Evolutionary conservation across 2,329 filamentous ascomycete species (phyloP).

Genomic region (Nemania diffusa): DNA sequence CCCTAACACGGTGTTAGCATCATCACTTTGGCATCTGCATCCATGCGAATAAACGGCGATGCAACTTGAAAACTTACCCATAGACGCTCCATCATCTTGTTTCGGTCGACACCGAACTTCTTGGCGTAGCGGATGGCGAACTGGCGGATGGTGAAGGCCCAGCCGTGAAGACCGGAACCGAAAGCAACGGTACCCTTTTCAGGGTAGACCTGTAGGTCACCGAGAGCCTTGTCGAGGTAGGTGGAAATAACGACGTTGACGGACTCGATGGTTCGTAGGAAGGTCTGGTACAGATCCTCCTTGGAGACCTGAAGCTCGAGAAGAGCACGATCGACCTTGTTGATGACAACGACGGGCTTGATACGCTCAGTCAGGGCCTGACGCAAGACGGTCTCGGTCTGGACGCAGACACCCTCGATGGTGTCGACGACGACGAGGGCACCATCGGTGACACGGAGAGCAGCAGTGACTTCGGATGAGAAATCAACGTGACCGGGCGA

Average conservation of each 20-base stretch:
- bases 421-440: conserved; percentile 99
- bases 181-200: conserved; percentile 98
- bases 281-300: conserved; percentile 99
- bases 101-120: conserved; percentile 99
- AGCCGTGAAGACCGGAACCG: conserved; percentile 99
- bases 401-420: conserved; percentile 99
- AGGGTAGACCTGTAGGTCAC: conserved; percentile 98
- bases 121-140: conserved; percentile 97
- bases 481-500: conserved; percentile 99
- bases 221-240: conserved; percentile 95
- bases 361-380: conserved; percentile 99
- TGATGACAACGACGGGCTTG: conserved; percentile 99
- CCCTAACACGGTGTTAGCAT: conserved; percentile 58
- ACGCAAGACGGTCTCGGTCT: conserved; percentile 99
- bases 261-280: conserved; percentile 99
- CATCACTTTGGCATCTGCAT: conserved; percentile 39
- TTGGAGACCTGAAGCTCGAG: conserved; percentile 98
- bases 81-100: conserved; percentile 99
- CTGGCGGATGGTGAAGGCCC: conserved; percentile 99
- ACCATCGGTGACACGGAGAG: conserved; percentile 99
- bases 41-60: not conserved
- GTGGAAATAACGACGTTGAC: conserved; percentile 99
- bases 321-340: conserved; percentile 99
- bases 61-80: conserved; percentile 73
- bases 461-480: conserved; percentile 99